These are phyloP conservation scores for Plantago lanceolata DNA, from an alignment of 305 asterid genomes.

Conservation along the genomic window DNA sequence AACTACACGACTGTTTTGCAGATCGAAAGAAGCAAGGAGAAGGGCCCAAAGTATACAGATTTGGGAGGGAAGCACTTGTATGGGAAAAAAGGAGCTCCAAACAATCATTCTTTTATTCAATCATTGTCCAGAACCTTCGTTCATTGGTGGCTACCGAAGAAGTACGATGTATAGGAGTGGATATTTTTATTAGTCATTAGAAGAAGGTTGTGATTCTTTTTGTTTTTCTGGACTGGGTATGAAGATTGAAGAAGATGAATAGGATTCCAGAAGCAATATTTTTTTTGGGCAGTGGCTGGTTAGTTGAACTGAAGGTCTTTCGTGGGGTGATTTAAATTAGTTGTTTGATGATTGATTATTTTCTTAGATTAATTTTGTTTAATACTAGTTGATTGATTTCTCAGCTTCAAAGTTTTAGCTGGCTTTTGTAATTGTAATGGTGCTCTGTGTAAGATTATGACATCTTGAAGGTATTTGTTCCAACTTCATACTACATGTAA, in stretches of 20 bases:
- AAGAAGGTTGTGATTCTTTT: conserved; percentile 34
- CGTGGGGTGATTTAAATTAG: conserved; percentile 17
- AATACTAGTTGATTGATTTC: conserved; percentile 39
- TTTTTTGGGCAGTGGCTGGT: conserved; percentile 20
- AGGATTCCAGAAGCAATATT: conserved; percentile 29
- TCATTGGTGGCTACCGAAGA: conserved; percentile 72
- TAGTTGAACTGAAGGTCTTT: conserved; percentile 19
- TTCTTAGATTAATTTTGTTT: conserved; percentile 22
- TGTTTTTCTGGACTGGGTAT: conserved; percentile 26
- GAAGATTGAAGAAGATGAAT: conserved; percentile 13
- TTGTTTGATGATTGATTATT: conserved; percentile 23
- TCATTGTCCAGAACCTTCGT: conserved; percentile 49
- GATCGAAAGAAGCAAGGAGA: conserved; percentile 71
- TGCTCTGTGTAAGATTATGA: conserved; percentile 30
- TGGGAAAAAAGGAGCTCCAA: conserved; percentile 51
- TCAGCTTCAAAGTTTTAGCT: conserved; percentile 27
- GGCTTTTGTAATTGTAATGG: conserved; percentile 37
- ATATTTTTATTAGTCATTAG: conserved; percentile 16
- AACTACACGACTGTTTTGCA: conserved; percentile 27
- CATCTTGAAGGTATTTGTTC: conserved; percentile 23
- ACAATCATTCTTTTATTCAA: conserved; percentile 45
- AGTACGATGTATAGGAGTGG: conserved; percentile 51
- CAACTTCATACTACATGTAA: conserved; percentile 19
- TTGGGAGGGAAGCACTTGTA: conserved; percentile 72
- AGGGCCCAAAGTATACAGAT: conserved; percentile 71